Conservation (phyloP, 169 alveolate species). For the Cryptosporidium parvum region DNA sequence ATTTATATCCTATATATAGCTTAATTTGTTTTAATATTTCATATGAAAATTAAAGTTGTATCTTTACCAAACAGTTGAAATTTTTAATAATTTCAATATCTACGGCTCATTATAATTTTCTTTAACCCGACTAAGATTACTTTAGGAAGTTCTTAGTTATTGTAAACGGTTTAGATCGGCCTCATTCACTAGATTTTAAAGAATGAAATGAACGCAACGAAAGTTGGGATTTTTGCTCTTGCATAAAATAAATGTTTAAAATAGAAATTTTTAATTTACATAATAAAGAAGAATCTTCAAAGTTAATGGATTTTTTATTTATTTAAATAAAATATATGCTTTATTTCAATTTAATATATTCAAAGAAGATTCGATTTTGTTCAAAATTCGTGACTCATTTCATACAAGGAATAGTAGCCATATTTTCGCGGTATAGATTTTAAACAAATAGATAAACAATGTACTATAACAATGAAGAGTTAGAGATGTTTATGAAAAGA, state of each 20-base stretch:
- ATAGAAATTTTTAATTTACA: too few relatives aligned
- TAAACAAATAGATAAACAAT: neutral
- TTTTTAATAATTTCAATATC: neutral
- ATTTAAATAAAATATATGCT: too few relatives aligned
- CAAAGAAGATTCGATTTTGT: too few relatives aligned
- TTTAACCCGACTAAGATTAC: too few relatives aligned
- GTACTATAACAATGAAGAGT: slow-evolving; percentile 28
- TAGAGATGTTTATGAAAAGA: slow-evolving; percentile 22
- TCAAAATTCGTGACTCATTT: too few relatives aligned
- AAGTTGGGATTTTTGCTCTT: neutral
- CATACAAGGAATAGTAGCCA: neutral
- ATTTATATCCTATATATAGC: slow-evolving; percentile 13
- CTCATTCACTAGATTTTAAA: neutral
- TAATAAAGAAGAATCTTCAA: too few relatives aligned
- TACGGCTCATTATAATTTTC: too few relatives aligned
- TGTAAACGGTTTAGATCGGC: neutral
- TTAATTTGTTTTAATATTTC: neutral
- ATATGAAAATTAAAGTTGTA: neutral
- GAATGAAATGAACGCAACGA: neutral
- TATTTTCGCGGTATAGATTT: neutral
- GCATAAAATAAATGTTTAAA: too few relatives aligned
- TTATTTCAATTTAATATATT: neutral
- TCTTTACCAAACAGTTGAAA: neutral
- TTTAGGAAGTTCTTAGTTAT: too few relatives aligned
- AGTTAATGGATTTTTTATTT: too few relatives aligned